phyloP scores from a whole-genome alignment of 2,329 filamentous ascomycete species.

The Hypoxylon sp. region DNA sequence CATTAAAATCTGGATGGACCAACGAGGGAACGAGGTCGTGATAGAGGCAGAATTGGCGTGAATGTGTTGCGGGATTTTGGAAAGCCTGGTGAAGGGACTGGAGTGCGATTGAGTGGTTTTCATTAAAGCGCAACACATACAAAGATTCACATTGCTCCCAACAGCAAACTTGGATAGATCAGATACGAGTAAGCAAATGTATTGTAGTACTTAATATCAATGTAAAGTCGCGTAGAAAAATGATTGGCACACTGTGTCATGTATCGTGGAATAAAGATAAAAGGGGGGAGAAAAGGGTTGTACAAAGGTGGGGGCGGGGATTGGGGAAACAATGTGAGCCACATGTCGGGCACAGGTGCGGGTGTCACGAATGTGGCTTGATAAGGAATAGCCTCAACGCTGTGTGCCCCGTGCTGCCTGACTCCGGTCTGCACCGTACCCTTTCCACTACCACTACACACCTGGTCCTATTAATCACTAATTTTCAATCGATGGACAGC shows the following conservation, averaged over 20 bases:
- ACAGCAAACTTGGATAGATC: neutral
- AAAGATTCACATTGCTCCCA: neutral
- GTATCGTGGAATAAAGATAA: too few relatives aligned
- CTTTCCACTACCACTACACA: neutral
- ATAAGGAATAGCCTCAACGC: neutral
- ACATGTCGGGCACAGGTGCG: neutral
- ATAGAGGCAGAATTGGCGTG: constrained; percentile 46
- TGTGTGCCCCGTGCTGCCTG: constrained; percentile 6
- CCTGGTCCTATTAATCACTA: constrained; percentile 1
- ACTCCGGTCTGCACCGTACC: neutral
- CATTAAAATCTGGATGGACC: constrained; percentile 41
- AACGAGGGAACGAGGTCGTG: constrained; percentile 38
- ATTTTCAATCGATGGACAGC: neutral
- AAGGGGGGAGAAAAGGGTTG: neutral
- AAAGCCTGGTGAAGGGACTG: neutral
- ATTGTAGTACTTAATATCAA: neutral
- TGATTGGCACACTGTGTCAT: too few relatives aligned
- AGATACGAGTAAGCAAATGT: neutral
- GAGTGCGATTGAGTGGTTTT: neutral
- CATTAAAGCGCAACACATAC: neutral
- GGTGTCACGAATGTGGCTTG: constrained; percentile 17
- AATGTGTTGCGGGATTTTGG: neutral
- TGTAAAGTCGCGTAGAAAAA: neutral
- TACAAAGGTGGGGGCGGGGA: constrained; percentile 1
- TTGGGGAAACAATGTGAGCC: constrained; percentile 15